Percentiles rank a stretch among this genome's conserved stretches.
phyloP scores from a whole-genome alignment of 192 early-diverging fungal genomes.

The Phycomyces blakesleeanus region DNA sequence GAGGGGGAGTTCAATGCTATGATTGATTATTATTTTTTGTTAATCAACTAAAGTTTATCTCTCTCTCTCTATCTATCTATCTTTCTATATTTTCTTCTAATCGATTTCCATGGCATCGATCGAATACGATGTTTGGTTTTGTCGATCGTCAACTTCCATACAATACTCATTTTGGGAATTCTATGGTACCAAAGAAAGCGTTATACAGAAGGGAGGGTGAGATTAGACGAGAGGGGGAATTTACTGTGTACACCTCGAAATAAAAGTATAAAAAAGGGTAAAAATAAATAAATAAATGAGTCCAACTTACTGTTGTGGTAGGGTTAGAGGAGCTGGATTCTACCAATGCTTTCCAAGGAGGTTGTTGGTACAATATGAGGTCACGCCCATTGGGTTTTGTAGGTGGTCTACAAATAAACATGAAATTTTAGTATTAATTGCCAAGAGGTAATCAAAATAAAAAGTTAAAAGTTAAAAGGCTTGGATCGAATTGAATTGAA shows the following conservation, averaged over 20 bases:
- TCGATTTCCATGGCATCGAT: slow-evolving; percentile 13
- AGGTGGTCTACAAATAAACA: slow-evolving; percentile 3
- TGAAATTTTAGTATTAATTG: not conserved
- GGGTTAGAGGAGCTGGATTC: not conserved
- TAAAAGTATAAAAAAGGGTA: slow-evolving; percentile 6
- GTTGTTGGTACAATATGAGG: too few species aligned
- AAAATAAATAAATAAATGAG: not conserved
- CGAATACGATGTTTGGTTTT: not conserved
- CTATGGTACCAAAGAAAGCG: not conserved
- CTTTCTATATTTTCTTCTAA: not conserved
- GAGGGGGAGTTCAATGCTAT: too few species aligned
- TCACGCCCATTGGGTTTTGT: not conserved
- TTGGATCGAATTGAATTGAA: too few species aligned
- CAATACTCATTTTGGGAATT: too few species aligned
- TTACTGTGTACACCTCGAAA: too few species aligned
- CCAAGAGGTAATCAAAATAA: slow-evolving; percentile 9
- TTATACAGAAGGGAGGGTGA: too few species aligned
- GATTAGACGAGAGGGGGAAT: too few species aligned
- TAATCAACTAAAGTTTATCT: too few species aligned
- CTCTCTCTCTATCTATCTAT: not conserved
- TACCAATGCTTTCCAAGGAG: not conserved
- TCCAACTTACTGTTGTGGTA: not conserved
- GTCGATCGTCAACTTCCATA: not conserved
- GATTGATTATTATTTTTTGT: too few species aligned
- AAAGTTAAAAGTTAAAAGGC: not conserved